phyloP scores from a whole-genome alignment of 345 rosid species.

The Erodium maritimum region DNA sequence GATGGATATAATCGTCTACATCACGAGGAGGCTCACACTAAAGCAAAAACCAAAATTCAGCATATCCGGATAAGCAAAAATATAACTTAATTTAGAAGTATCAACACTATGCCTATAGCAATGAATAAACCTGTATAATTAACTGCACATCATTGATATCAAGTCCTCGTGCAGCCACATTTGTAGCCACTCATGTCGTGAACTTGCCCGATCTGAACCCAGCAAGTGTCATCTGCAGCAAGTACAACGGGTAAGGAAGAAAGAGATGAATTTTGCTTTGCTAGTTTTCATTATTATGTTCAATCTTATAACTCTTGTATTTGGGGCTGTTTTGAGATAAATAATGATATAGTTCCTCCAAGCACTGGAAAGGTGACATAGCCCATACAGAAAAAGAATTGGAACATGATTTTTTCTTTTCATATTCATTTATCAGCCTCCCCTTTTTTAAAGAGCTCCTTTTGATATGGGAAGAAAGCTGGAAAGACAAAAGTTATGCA shows the following conservation, averaged over 20 bases:
- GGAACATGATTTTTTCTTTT: background rate
- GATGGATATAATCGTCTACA: constrained; percentile 90
- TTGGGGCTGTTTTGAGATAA: background rate
- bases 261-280: background rate
- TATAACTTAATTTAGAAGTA: no score
- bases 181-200: constrained; percentile 79
- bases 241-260: constrained; percentile 12
- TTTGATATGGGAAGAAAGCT: background rate
- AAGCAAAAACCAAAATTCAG: background rate
- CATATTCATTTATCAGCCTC: background rate
- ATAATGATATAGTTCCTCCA: background rate
- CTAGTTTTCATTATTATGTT: background rate
- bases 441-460: background rate
- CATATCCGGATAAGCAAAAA: background rate
- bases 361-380: background rate
- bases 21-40: constrained; percentile 99
- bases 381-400: no score
- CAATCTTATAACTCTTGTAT: no score
- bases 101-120: background rate
- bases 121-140: constrained; percentile 66
- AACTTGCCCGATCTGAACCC: constrained; percentile 92
- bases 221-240: constrained; percentile 63
- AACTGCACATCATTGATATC: constrained; percentile 93
- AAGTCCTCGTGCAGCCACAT: constrained; percentile 93
- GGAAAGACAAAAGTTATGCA: background rate